A percentile compares a stretch with the other conserved stretches of the same genome.
Conservation (phyloP, 768 basidiomycete species). For the Mycena vulgaris region DNA sequence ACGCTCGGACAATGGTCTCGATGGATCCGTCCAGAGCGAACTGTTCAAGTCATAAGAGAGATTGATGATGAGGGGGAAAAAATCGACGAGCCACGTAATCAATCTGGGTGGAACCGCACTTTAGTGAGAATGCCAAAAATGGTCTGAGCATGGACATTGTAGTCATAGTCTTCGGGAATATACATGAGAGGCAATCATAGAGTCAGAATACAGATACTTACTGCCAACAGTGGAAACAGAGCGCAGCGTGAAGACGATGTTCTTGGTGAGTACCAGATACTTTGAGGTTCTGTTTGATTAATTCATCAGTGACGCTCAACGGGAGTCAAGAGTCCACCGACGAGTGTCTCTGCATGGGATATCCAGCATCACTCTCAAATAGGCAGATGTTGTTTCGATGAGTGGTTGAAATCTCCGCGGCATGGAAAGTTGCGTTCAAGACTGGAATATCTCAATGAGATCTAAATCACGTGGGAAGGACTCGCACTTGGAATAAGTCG, state of each 20-base stretch:
- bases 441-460: conserved; percentile 30
- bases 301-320: neutral
- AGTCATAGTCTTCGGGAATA: conserved; percentile 36
- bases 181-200: neutral
- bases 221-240: conserved; percentile 42
- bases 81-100: conserved; percentile 59
- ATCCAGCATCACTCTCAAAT: conserved; percentile 66
- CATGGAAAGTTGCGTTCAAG: conserved; percentile 65
- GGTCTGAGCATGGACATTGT: conserved; percentile 25
- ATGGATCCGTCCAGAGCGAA: conserved; percentile 70
- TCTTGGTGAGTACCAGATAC: conserved; percentile 40
- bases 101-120: conserved; percentile 50
- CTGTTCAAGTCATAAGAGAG: neutral
- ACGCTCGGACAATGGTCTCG: conserved; percentile 67
- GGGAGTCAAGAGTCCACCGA: neutral
- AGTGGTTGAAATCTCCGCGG: conserved; percentile 54
- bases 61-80: too few relatives aligned
- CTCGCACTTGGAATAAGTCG: conserved; percentile 60
- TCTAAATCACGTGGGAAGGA: neutral
- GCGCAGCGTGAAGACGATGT: conserved; percentile 41
- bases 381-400: conserved; percentile 66
- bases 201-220: neutral
- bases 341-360: conserved; percentile 42
- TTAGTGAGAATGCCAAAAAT: neutral
- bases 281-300: neutral